Evolutionary conservation across 768 basidiomycete genomes (phyloP), one percentile per base, ranked within the genome.

Genomic region (Saitozyma podzolica): DNA sequence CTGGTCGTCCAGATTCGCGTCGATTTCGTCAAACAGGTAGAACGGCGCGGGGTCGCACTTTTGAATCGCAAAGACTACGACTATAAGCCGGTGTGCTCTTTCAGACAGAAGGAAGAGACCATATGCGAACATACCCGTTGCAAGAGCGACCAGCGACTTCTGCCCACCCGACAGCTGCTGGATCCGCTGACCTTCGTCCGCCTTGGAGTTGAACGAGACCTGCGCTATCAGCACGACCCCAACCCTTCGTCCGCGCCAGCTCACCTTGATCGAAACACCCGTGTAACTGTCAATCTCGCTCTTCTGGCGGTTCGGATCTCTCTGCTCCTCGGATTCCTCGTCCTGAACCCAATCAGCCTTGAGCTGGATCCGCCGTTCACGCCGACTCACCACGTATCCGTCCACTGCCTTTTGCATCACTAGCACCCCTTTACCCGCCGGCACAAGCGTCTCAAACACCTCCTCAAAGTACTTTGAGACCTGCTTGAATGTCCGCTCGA

Each of bases 21-120:
- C 96, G 74, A 99, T 98, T 88, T 98, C 96, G 76, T 99, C 96
- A 72, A 99, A 98, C n/a, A 99, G 84, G 80, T 98, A 98, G 82
- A 99, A 99, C 1, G 96, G 96, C 0, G 96, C 95, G 1, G 96
- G 96, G 73, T 99, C 96, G 76, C 95, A 98, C 80, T 96, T 97
- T 80, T 99, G 96, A 68, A 98, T 98, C 14, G 95, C 92, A 73
- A 99, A 98, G 29, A 99, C 94, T 91, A 73, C 0, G 40, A 52
- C 37, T 9, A 11, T 50, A 14, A 49, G 58, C 40, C 54, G 40
- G 60, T 40, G n/a, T 52, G 48, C 45, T 29, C 19, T 19, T 16
- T 37, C 42, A 47, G 29, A 47, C 10, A 58, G 1, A 1, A 14
- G 0, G 11, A 17, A 58, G 40, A 40, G 10, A 29, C 64, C 81